Evolutionary conservation across 495 filamentous ascomycete species (phyloP).

Genomic region (Penicillium dipodomyicola): DNA sequence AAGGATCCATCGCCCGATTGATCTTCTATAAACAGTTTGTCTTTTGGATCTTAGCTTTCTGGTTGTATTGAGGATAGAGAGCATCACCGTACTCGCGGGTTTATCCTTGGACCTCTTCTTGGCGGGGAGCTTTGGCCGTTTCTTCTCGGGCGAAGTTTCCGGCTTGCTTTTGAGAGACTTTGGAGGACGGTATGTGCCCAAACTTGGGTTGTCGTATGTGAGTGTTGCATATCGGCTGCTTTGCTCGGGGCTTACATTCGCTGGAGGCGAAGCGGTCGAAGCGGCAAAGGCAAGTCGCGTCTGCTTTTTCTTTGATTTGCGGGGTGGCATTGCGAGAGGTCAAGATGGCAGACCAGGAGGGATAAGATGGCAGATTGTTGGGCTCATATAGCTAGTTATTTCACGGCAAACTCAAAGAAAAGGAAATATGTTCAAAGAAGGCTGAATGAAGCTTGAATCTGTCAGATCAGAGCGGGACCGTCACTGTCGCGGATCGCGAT

Average conservation of each 20-base stretch:
- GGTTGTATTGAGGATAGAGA: too few relatives aligned
- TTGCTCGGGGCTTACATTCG: constrained; percentile 16
- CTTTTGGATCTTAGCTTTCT: constrained; percentile 6
- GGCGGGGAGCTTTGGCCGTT: not conserved
- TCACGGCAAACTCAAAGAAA: not conserved
- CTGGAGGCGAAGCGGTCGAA: constrained; percentile 21
- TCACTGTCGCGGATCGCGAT: constrained; percentile 14
- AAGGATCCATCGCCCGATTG: constrained; percentile 14
- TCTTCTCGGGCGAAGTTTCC: not conserved
- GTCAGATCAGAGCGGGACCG: not conserved
- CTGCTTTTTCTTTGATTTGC: constrained; percentile 45
- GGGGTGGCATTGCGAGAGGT: constrained; percentile 33
- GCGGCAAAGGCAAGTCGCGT: constrained; percentile 48
- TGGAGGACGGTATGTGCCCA: constrained; percentile 3
- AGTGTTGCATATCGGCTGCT: constrained; percentile 37
- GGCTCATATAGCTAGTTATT: not conserved
- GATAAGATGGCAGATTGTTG: not conserved
- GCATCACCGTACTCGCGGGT: not conserved
- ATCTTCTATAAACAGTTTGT: constrained; percentile 6
- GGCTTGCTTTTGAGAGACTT: not conserved
- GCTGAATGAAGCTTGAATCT: not conserved
- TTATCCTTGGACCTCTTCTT: not conserved
- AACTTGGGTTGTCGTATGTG: constrained; percentile 39
- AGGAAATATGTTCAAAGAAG: constrained; percentile 5
- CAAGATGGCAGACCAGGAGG: not conserved